phyloP scores from a whole-genome alignment of 148 eudicot species.

The Camellia lanceoleosa region DNA sequence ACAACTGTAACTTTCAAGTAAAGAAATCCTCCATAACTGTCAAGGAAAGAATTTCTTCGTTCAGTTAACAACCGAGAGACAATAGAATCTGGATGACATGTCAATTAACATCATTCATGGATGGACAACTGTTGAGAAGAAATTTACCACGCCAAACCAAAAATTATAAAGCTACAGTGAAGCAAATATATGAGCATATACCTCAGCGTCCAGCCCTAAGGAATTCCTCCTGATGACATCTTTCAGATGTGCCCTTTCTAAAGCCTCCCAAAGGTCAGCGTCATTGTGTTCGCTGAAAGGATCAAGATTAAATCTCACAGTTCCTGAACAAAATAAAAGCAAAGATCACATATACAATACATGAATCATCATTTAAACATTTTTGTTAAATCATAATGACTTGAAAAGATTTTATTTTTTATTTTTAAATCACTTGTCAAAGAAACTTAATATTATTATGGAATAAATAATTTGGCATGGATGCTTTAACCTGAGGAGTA shows the following conservation, averaged over 20 bases:
- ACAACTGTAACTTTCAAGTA: background rate
- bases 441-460: background rate
- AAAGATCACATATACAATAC: background rate
- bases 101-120: background rate
- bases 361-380: background rate
- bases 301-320: conserved; percentile 92
- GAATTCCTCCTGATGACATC: conserved; percentile 82
- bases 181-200: conserved; percentile 22
- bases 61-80: background rate
- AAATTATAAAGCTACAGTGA: background rate
- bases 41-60: background rate
- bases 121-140: background rate
- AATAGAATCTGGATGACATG: background rate
- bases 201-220: conserved; percentile 88
- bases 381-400: background rate
- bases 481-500: background rate
- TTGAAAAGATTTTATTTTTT: background rate
- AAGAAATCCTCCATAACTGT: background rate
- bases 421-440: background rate
- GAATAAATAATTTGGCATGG: background rate
- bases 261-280: conserved; percentile 94
- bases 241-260: conserved; percentile 89
- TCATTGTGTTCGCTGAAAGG: conserved; percentile 93
- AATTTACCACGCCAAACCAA: background rate
- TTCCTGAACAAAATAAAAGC: conserved; percentile 42